Evolutionary conservation across 1,139 yeast genomes (phyloP).

Genomic region (Magnusiomyces ingens): DNA sequence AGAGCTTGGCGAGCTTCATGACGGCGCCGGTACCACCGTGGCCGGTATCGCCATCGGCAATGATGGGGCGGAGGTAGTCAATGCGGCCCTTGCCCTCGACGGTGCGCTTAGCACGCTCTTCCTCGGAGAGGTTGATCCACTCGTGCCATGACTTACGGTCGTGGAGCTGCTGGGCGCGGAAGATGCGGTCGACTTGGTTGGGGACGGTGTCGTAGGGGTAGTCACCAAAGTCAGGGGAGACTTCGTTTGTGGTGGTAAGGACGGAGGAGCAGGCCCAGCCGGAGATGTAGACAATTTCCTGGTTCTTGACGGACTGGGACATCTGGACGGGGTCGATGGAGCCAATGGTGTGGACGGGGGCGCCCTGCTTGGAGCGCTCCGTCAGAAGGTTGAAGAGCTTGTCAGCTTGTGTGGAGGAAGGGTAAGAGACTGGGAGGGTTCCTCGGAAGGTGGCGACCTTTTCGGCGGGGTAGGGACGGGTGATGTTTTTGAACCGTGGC

Average conservation of each 20-base stretch:
- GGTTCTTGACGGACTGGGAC: constrained; percentile 49
- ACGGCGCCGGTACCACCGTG: constrained; percentile 63
- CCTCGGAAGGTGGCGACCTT: constrained; percentile 52
- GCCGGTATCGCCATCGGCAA: constrained; percentile 65
- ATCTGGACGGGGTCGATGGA: constrained; percentile 59
- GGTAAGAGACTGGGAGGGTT: constrained; percentile 40
- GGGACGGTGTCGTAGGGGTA: constrained; percentile 65
- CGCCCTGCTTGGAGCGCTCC: constrained; percentile 37
- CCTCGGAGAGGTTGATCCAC: constrained; percentile 34
- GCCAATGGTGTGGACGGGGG: constrained; percentile 54
- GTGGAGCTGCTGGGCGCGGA: constrained; percentile 53
- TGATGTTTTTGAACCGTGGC: constrained; percentile 44
- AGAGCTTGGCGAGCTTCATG: constrained; percentile 55
- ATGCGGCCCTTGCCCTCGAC: constrained; percentile 30
- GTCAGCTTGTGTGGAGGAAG: constrained; percentile 51
- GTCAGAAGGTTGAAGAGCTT: constrained; percentile 44
- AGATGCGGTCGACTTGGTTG: constrained; percentile 53
- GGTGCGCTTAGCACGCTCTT: constrained; percentile 25
- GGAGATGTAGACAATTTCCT: constrained; percentile 51
- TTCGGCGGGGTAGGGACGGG: constrained; percentile 47
- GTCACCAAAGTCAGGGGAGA: constrained; percentile 56
- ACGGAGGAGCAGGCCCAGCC: constrained; percentile 57
- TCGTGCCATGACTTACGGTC: constrained; percentile 48
- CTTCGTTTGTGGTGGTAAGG: constrained; percentile 52
- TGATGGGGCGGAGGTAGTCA: constrained; percentile 54